phyloP scores from a whole-genome alignment of 371 early-diverging fungal species.

The Mucor mucedo region DNA sequence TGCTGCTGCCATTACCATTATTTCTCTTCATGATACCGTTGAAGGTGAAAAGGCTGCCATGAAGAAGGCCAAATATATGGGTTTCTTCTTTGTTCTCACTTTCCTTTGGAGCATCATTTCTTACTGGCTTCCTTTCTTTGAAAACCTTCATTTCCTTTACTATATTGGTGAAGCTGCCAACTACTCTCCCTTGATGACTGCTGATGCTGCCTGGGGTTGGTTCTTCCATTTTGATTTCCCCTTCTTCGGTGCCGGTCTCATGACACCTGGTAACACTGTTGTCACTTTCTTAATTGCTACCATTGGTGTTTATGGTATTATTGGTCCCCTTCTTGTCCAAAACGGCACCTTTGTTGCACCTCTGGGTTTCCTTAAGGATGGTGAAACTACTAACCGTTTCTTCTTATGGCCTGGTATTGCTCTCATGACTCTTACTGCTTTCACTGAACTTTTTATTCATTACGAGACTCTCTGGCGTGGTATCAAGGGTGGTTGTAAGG shows the following conservation, averaged over 20 bases:
- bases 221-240: constrained; percentile 58
- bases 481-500: constrained; percentile 47
- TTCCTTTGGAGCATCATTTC: constrained; percentile 56
- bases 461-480: constrained; percentile 65
- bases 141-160: constrained; percentile 59
- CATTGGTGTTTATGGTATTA: constrained; percentile 61
- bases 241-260: constrained; percentile 75
- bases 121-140: constrained; percentile 67
- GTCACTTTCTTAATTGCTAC: constrained; percentile 62
- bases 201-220: constrained; percentile 67
- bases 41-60: constrained; percentile 50
- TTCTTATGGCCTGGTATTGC: constrained; percentile 80
- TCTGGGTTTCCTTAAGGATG: constrained; percentile 41
- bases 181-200: constrained; percentile 51
- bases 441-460: constrained; percentile 64
- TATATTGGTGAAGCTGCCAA: constrained; percentile 61
- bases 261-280: constrained; percentile 66
- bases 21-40: constrained; percentile 59
- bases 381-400: constrained; percentile 57
- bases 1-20: constrained; percentile 73
- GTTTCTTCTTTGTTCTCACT: constrained; percentile 50
- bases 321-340: constrained; percentile 47
- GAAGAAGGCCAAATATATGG: constrained; percentile 57
- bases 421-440: constrained; percentile 70
- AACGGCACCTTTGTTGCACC: constrained; percentile 44